These are phyloP conservation scores for Yamadazyma scolyti DNA, from an alignment of 805 yeast species.

Conservation along the genomic window DNA sequence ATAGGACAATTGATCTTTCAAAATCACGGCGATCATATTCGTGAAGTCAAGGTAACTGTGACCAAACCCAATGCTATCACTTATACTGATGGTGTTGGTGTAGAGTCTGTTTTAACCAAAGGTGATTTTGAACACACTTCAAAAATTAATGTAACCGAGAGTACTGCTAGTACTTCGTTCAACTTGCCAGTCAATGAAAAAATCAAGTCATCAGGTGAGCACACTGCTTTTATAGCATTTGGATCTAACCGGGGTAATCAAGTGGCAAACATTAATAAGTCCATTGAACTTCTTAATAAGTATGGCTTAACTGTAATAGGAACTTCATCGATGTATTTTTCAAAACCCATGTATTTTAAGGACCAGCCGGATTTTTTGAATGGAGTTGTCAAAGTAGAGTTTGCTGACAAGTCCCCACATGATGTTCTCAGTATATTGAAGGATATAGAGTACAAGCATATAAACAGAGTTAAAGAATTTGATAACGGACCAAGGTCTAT, in stretches of 20 bases:
- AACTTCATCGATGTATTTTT: constrained; percentile 77
- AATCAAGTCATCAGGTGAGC: constrained; percentile 17
- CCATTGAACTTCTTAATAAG: constrained; percentile 46
- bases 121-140: constrained; percentile 32
- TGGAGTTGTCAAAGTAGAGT: constrained; percentile 71
- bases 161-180: constrained; percentile 14
- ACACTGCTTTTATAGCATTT: constrained; percentile 73
- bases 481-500: constrained; percentile 92
- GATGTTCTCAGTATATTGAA: constrained; percentile 62
- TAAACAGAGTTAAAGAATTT: constrained; percentile 69
- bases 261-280: constrained; percentile 52
- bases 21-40: constrained; percentile 29
- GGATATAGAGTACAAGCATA: constrained; percentile 68
- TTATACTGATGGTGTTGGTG: constrained; percentile 88
- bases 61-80: constrained; percentile 88
- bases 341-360: constrained; percentile 87
- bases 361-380: constrained; percentile 82
- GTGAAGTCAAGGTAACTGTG: constrained; percentile 54
- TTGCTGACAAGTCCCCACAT: constrained; percentile 55
- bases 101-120: constrained; percentile 53
- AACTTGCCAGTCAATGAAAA: constrained; percentile 28
- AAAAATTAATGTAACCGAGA: constrained; percentile 2
- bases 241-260: constrained; percentile 86
- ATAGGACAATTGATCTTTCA: constrained; percentile 59
- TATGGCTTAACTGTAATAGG: constrained; percentile 45